A percentile compares a stretch with the other conserved stretches of the same genome.
Evolutionary conservation across 495 filamentous ascomycete genomes (phyloP).

Genomic region (Pseudevernia furfuracea): DNA sequence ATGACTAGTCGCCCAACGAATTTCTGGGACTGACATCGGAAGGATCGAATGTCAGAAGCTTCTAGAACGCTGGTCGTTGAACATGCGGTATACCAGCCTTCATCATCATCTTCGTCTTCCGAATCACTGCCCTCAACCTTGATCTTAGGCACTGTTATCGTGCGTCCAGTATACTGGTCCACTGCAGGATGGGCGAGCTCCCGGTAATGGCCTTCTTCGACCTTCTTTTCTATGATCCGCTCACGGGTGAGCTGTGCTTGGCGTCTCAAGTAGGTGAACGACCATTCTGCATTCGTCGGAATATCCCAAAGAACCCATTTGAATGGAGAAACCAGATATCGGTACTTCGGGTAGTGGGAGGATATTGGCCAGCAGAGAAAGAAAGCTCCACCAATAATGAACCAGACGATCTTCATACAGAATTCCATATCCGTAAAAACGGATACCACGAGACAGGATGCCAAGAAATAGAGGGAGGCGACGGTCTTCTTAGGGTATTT

Average conservation of each 20-base stretch:
- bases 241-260: slow-evolving; percentile 30
- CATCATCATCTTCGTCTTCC: slow-evolving; percentile 19
- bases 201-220: slow-evolving; percentile 21
- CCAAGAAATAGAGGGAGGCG: slow-evolving; percentile 32
- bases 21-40: slow-evolving; percentile 26
- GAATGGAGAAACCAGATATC: slow-evolving; percentile 35
- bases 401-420: slow-evolving; percentile 35
- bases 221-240: slow-evolving; percentile 24
- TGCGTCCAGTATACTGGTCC: slow-evolving; percentile 11
- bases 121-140: slow-evolving; percentile 7
- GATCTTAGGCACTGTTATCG: slow-evolving; percentile 10
- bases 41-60: slow-evolving; percentile 26
- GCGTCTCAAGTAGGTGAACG: slow-evolving; percentile 34
- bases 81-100: slow-evolving; percentile 24
- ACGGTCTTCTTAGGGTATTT: slow-evolving; percentile 32
- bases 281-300: slow-evolving; percentile 29
- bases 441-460: slow-evolving; percentile 29
- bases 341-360: slow-evolving; percentile 37
- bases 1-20: slow-evolving; percentile 27
- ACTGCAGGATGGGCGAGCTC: slow-evolving; percentile 16
- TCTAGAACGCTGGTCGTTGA: slow-evolving; percentile 25
- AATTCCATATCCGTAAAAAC: slow-evolving; percentile 31
- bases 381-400: slow-evolving; percentile 35
- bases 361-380: slow-evolving; percentile 39
- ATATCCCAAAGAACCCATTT: slow-evolving; percentile 41